phyloP scores from a whole-genome alignment of 768 basidiomycete genomes.

The Wakefieldia striispora region DNA sequence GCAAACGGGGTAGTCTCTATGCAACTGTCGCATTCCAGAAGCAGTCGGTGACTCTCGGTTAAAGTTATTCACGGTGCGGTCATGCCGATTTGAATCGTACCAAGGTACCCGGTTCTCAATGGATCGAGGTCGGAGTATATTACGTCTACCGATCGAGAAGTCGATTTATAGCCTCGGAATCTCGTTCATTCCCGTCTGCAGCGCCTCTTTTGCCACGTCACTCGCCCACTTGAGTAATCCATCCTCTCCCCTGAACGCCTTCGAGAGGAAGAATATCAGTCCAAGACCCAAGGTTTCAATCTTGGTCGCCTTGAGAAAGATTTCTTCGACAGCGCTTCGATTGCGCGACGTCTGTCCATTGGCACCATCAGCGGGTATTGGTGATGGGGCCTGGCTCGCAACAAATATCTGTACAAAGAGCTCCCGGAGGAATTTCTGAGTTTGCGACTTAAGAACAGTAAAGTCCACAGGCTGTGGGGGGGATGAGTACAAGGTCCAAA shows the following conservation, averaged over 20 bases:
- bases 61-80: background rate
- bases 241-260: slow-evolving; percentile 38
- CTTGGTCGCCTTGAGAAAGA: slow-evolving; percentile 73
- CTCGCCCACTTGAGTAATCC: slow-evolving; percentile 66
- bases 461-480: slow-evolving; percentile 80
- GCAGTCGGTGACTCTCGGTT: slow-evolving; percentile 1
- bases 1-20: slow-evolving; percentile 67
- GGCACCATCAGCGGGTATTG: slow-evolving; percentile 45
- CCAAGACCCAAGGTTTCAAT: slow-evolving; percentile 71
- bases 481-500: background rate
- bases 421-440: slow-evolving; percentile 64
- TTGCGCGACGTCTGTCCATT: slow-evolving; percentile 45
- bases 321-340: slow-evolving; percentile 65
- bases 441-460: slow-evolving; percentile 61
- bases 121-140: background rate
- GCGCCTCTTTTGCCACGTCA: slow-evolving; percentile 63
- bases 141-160: slow-evolving; percentile 9
- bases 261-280: slow-evolving; percentile 66
- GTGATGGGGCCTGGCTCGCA: slow-evolving; percentile 71
- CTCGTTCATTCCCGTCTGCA: slow-evolving; percentile 62
- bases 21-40: slow-evolving; percentile 73
- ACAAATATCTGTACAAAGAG: slow-evolving; percentile 70
- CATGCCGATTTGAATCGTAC: too few species aligned
- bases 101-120: too few species aligned
- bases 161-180: slow-evolving; percentile 37